Base-by-base conservation (phyloP, 2,329 filamentous ascomycete species). In the Pseudogymnoascus pannorum region DNA sequence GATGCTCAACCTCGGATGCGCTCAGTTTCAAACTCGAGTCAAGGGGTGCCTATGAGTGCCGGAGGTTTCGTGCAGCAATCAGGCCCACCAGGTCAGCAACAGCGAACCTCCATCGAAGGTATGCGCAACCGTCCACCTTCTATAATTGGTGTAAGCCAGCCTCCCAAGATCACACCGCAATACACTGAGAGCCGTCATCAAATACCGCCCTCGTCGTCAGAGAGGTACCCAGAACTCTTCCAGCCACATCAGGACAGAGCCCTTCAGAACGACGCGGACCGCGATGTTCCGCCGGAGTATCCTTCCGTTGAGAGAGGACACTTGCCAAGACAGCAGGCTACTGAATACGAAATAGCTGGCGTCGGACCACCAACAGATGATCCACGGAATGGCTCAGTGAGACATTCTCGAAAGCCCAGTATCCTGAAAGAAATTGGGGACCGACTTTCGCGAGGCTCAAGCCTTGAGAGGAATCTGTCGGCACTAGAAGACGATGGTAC, bases 361-460 rank as follows among this genome's bases (percentile, higher is more conserved):
- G 72, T 74, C 16, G 75, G 70, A 4, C 73, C 74, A 12, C 71
- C 73, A 6, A 61, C 67, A 12, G 74, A 77, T 22, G 70, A 71
- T 2, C 73, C 74, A 18, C 72, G 72, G 7, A 75, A 72, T 61
- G 74, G 73, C 26, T 26, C 44, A 8, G 63, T 40, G 24, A 61
- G 31, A 4, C 35, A 57, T 29, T 64, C 66, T 9, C 66, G 65
- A 54, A 65, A 69, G 12, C 79, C 75, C 9, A 76, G 72, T 18
- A 70, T 83, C n/a, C 79, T 84, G 64, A 82, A 80, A 64, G 79
- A 81, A 14, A 72, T 82, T 59, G 77, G 79, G 2, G 76, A 75
- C 59, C 76, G 76, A 60, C 72, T 81, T 44, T 68, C 42, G 22
- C 42, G 42, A 26, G 42, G 42, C 42, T 51, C 42, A 8, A 51